A percentile compares a stretch with the other conserved stretches of the same genome.
Conservation (phyloP, 176 grass and related monocot genomes). For the Oryza officinalis region DNA sequence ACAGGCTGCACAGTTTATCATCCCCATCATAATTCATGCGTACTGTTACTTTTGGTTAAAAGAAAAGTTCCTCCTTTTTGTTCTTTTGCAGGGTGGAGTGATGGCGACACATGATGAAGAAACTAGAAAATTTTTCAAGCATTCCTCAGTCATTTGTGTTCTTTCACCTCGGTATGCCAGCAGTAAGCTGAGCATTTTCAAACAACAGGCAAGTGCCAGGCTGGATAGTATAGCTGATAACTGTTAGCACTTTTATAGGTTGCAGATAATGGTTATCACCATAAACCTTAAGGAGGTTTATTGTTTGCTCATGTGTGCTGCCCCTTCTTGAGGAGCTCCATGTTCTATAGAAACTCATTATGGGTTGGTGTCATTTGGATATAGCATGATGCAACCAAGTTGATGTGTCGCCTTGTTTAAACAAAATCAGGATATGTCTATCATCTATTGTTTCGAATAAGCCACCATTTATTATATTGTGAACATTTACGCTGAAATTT, state of each 20-base stretch:
- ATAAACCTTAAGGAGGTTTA: background rate
- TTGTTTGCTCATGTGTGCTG: background rate
- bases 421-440: background rate
- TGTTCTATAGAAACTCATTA: background rate
- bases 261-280: background rate
- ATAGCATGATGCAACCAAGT: background rate
- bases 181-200: conserved; percentile 94
- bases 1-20: conserved; percentile 1
- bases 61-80: conserved; percentile 14
- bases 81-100: conserved; percentile 72
- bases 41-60: conserved; percentile 15
- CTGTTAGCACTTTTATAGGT: background rate
- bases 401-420: background rate
- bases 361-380: background rate
- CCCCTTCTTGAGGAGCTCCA: background rate
- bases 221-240: background rate
- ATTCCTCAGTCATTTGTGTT: conserved; percentile 95
- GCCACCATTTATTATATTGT: conserved; percentile 27
- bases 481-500: background rate
- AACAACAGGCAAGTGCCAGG: conserved; percentile 75
- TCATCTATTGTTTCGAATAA: background rate
- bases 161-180: conserved; percentile 93
- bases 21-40: background rate
- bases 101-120: conserved; percentile 99
- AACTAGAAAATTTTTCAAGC: conserved; percentile 90